Conservation (phyloP, 331 rosid genomes). For the Telfairia occidentalis region DNA sequence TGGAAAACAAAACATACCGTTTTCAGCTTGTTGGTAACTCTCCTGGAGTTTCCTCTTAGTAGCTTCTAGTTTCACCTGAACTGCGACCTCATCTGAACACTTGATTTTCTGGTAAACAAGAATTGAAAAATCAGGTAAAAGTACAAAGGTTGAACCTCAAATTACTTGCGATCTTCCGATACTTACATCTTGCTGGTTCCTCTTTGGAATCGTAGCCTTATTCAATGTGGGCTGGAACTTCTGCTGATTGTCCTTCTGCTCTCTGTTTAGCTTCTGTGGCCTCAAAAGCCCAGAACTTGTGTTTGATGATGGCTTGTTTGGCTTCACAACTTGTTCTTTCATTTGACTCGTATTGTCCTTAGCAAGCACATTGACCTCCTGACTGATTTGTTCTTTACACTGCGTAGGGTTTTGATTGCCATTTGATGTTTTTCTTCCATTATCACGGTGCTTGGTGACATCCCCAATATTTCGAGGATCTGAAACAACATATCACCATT, state of each 20-base stretch:
- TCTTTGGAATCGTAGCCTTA: conserved; percentile 29
- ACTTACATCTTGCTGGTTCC: conserved; percentile 55
- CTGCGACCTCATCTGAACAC: conserved; percentile 47
- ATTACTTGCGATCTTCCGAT: neutral
- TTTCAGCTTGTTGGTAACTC: conserved; percentile 86
- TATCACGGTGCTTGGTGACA: conserved; percentile 32
- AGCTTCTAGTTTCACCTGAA: conserved; percentile 72
- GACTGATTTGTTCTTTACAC: conserved; percentile 28
- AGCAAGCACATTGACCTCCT: conserved; percentile 18
- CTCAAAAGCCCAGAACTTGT: conserved; percentile 38
- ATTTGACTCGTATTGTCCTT: conserved; percentile 38
- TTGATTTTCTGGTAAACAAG: conserved; percentile 32
- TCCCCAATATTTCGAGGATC: conserved; percentile 34
- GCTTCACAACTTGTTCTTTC: conserved; percentile 33
- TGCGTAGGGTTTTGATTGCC: conserved; percentile 29
- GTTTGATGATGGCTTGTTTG: conserved; percentile 28
- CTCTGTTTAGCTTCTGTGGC: conserved; percentile 36
- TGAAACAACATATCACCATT: conserved; percentile 39
- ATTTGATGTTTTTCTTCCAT: conserved; percentile 39
- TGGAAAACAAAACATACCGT: conserved; percentile 28
- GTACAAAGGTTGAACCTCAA: neutral
- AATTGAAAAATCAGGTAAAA: conserved; percentile 20
- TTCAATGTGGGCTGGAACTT: conserved; percentile 28
- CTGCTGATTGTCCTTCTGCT: conserved; percentile 26
- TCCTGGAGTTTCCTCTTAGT: conserved; percentile 93